phyloP scores from a whole-genome alignment of 768 basidiomycete genomes.

The Omphalotus guepiniiformis region DNA sequence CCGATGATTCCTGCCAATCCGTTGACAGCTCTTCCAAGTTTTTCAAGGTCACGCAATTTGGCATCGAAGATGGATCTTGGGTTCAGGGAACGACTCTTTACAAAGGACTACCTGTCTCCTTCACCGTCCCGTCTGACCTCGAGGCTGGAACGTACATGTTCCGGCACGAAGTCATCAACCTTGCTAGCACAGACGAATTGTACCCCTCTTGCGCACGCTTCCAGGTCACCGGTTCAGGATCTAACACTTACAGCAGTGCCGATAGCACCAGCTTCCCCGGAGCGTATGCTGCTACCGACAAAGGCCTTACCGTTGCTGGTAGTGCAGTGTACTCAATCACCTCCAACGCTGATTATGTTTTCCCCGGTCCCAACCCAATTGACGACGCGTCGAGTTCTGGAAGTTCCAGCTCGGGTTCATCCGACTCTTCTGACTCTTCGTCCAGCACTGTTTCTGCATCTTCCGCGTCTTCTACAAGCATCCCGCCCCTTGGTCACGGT shows the following conservation, averaged over 20 bases:
- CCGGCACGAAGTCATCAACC: slow-evolving; percentile 6
- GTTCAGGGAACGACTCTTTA: neutral
- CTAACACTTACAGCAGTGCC: slow-evolving; percentile 1
- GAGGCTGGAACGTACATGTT: neutral
- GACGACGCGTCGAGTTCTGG: too few species aligned
- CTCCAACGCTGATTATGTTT: neutral
- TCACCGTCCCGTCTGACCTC: slow-evolving; percentile 6
- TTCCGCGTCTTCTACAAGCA: too few species aligned
- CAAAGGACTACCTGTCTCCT: neutral
- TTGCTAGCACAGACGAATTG: slow-evolving; percentile 1
- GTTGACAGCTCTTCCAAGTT: neutral
- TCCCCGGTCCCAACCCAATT: slow-evolving; percentile 8
- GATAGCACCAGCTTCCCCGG: slow-evolving; percentile 4
- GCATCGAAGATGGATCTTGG: neutral
- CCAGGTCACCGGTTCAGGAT: slow-evolving; percentile 3
- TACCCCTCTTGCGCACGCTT: slow-evolving; percentile 8
- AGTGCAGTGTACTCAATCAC: slow-evolving; percentile 3
- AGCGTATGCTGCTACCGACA: slow-evolving; percentile 4
- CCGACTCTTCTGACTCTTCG: too few species aligned
- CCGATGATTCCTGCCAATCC: neutral
- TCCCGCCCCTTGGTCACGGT: too few species aligned
- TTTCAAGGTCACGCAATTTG: slow-evolving; percentile 4
- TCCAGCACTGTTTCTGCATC: too few species aligned
- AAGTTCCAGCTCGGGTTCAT: too few species aligned
- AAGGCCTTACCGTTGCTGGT: slow-evolving; percentile 2